These are phyloP conservation scores for Marasmius sp. DNA, from an alignment of 1,284 basidiomycete species.

Conservation along the genomic window DNA sequence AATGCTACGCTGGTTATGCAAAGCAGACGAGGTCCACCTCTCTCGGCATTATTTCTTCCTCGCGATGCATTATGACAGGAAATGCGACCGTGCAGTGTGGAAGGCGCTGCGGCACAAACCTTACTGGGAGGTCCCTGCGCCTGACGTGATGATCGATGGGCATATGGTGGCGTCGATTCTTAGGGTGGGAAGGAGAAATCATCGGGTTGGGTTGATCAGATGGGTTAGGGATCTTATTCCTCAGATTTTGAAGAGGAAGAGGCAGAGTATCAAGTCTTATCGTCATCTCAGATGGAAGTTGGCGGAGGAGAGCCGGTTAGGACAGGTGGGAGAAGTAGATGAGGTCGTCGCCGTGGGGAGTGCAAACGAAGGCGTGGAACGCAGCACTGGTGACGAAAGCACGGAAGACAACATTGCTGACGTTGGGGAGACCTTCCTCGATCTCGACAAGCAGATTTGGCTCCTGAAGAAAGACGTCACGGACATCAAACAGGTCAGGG, in stretches of 20 bases:
- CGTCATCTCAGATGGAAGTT: neutral
- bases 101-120: conserved; percentile 20
- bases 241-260: conserved; percentile 15
- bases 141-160: conserved; percentile 2
- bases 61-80: conserved; percentile 50
- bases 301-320: too few species aligned
- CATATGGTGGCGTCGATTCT: conserved; percentile 3
- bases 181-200: conserved; percentile 14
- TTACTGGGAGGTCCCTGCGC: conserved; percentile 7
- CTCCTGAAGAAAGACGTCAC: conserved; percentile 53
- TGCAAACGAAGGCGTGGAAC: too few species aligned
- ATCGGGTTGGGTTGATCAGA: conserved; percentile 3
- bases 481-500: conserved; percentile 44
- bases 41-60: conserved; percentile 71
- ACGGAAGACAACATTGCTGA: conserved; percentile 14
- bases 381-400: neutral
- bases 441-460: conserved; percentile 53
- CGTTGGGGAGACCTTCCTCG: conserved; percentile 31
- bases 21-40: conserved; percentile 45
- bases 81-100: conserved; percentile 31
- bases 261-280: conserved; percentile 9
- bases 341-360: too few species aligned
- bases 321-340: too few species aligned
- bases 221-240: conserved; percentile 9
- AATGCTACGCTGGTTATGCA: conserved; percentile 57